Percentiles rank a stretch among this genome's conserved stretches.
Conservation (phyloP, 495 filamentous ascomycete species). For the Xanthoparmelia taractica region DNA sequence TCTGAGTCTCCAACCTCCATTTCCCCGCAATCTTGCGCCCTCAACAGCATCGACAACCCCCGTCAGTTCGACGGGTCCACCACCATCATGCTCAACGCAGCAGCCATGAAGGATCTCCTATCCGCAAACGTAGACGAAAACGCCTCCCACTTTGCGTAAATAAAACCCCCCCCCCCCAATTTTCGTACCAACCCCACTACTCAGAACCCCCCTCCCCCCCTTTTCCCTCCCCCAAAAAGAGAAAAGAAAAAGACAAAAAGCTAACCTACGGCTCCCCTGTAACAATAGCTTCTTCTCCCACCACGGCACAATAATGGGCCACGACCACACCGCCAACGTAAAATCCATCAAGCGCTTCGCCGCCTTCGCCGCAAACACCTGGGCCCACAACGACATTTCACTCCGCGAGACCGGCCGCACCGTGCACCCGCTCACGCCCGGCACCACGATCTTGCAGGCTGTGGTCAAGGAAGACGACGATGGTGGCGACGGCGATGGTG, state of each 20-base stretch:
- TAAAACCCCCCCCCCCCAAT: too few species aligned
- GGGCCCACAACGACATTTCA: slow-evolving; percentile 13
- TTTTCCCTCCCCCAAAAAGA: too few species aligned
- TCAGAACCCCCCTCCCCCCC: neutral
- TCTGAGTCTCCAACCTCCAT: too few species aligned
- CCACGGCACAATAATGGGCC: slow-evolving; percentile 24
- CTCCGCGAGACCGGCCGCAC: slow-evolving; percentile 6
- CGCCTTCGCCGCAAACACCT: slow-evolving; percentile 24
- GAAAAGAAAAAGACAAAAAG: too few species aligned
- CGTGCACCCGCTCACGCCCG: neutral
- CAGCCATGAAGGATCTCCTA: slow-evolving; percentile 20
- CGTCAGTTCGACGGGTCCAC: neutral
- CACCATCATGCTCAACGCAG: slow-evolving; percentile 15
- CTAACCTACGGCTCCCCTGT: neutral
- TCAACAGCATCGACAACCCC: neutral
- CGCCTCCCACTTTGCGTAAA: slow-evolving; percentile 22
- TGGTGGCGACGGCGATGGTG: too few species aligned
- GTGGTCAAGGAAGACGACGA: neutral
- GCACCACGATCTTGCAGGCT: slow-evolving; percentile 3
- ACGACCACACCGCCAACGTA: slow-evolving; percentile 13
- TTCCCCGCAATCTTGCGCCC: neutral
- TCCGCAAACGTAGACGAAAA: slow-evolving; percentile 24
- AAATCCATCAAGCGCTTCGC: slow-evolving; percentile 18
- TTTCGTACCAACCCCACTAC: neutral
- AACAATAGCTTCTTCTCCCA: slow-evolving; percentile 23